A percentile compares a stretch with the other conserved stretches of the same genome.
Conservation (phyloP, 805 yeast genomes). For the Sugiyamaella marilandica region DNA sequence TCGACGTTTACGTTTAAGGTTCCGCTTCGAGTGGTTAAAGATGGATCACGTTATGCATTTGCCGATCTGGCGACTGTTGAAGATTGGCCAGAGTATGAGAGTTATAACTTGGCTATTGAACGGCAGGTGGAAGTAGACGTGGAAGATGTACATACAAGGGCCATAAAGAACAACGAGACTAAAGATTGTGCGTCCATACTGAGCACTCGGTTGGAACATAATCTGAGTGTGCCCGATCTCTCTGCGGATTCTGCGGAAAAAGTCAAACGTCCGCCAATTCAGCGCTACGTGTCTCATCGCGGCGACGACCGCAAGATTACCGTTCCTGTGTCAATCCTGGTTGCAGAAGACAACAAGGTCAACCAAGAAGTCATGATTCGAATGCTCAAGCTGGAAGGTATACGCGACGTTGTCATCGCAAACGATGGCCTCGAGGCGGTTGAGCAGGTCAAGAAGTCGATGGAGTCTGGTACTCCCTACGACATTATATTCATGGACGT, state of each 20-base stretch:
- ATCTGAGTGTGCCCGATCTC: not conserved
- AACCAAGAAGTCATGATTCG: slow-evolving; percentile 91
- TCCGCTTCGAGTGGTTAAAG: slow-evolving; percentile 24
- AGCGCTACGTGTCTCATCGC: slow-evolving; percentile 12
- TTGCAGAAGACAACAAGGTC: slow-evolving; percentile 91
- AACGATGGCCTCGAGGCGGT: slow-evolving; percentile 91
- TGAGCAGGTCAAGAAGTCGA: slow-evolving; percentile 50
- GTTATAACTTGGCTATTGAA: slow-evolving; percentile 11
- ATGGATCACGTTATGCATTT: slow-evolving; percentile 13
- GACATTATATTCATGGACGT: slow-evolving; percentile 93
- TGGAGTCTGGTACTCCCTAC: slow-evolving; percentile 33
- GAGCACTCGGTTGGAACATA: not conserved
- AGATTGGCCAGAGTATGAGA: slow-evolving; percentile 17
- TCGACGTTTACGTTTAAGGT: slow-evolving; percentile 79
- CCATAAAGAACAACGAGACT: not conserved
- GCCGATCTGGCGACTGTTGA: slow-evolving; percentile 12
- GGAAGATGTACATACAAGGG: slow-evolving; percentile 5
- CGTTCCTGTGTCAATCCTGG: slow-evolving; percentile 47
- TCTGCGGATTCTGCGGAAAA: not conserved
- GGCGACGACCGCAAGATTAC: slow-evolving; percentile 14
- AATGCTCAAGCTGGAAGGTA: slow-evolving; percentile 83
- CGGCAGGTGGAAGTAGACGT: slow-evolving; percentile 9
- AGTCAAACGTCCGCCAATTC: slow-evolving; percentile 12
- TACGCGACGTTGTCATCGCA: slow-evolving; percentile 66
- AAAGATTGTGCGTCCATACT: not conserved